Base-by-base conservation (phyloP, 192 early-diverging fungal species). In the Phycomyces nitens region DNA sequence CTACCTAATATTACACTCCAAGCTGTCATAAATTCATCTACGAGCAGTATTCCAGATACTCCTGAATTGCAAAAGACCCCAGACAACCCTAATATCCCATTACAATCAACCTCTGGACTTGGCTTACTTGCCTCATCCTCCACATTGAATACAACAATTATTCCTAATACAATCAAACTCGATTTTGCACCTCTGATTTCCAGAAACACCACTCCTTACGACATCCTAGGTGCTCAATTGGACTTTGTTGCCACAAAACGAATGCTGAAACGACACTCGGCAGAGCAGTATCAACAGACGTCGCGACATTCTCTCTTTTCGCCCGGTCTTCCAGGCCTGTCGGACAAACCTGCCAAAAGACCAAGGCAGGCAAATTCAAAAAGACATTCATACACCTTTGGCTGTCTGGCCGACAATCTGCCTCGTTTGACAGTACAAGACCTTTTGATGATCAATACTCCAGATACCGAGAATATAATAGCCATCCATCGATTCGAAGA, bases 351-450 rank as follows among this genome's bases (percentile, higher is more conserved):
- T 29, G 27, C 57, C 68, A 71, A 38, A 43, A 70, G 43, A 58
- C 70, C 53, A 68, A 71, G 24, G 57, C 57, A 21, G 65, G 73
- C 50, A 62, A 68, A 16, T 66, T 73, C 49, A 70, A 80, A 49
- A 70, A 75, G 62, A 68, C 75, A 51, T 76, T 74, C 58, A 56
- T 79, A 24, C 72, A 80, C 68, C 67, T 79, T 56, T 75, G 78
- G 53, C 56, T 67, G 39, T 66, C 65, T n/a, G 29, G 14, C 44
- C 76, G 71, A 0, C 64, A 63, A 6, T 68, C 63, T 22, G 76
- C 68, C 51, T 38, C 49, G 1, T 41, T 39, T 14, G 74, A 77
- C 34, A 70, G 75, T 60, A 60, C 62, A 38, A 74, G 74, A 54
- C 70, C 73, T 65, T 66, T 53, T 62, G n/a, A 54, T 23, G 12